Conservation (phyloP, 2,329 filamentous ascomycete species). For the Aschersonia sp. region DNA sequence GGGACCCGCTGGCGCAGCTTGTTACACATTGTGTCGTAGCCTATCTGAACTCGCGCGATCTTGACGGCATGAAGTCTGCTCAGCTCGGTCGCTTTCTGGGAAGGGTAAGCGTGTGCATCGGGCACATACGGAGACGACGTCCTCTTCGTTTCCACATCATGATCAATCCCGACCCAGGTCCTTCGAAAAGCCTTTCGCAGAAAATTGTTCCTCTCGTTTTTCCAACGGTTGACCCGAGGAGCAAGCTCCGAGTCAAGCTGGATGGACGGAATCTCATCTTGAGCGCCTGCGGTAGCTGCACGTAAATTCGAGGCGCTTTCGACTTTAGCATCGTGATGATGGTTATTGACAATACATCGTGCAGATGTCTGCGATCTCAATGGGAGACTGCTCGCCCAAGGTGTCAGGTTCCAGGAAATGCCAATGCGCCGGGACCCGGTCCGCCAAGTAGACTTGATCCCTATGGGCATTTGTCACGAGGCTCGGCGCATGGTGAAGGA, state of each 20-base stretch:
- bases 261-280: no score
- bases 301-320: background rate
- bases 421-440: slow-evolving; percentile 19
- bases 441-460: slow-evolving; percentile 28
- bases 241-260: background rate
- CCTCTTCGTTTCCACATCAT: slow-evolving; percentile 8
- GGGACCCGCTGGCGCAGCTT: slow-evolving; percentile 13
- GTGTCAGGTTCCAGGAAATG: slow-evolving; percentile 9
- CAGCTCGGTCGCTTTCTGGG: slow-evolving; percentile 8
- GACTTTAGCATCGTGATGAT: background rate
- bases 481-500: slow-evolving; percentile 17
- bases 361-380: slow-evolving; percentile 1
- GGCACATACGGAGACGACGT: slow-evolving; percentile 15
- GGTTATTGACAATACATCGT: background rate
- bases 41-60: slow-evolving; percentile 20
- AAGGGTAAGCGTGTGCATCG: slow-evolving; percentile 14
- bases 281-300: no score
- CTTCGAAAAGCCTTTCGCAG: slow-evolving; percentile 15
- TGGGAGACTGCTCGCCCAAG: slow-evolving; percentile 8
- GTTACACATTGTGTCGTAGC: slow-evolving; percentile 18
- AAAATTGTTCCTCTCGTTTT: slow-evolving; percentile 11
- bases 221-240: background rate
- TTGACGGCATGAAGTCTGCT: slow-evolving; percentile 8
- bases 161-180: slow-evolving; percentile 7
- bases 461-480: slow-evolving; percentile 30